Base-by-base conservation (phyloP, 352 stramenopile species). In the Phytopythium chamaehyphon region DNA sequence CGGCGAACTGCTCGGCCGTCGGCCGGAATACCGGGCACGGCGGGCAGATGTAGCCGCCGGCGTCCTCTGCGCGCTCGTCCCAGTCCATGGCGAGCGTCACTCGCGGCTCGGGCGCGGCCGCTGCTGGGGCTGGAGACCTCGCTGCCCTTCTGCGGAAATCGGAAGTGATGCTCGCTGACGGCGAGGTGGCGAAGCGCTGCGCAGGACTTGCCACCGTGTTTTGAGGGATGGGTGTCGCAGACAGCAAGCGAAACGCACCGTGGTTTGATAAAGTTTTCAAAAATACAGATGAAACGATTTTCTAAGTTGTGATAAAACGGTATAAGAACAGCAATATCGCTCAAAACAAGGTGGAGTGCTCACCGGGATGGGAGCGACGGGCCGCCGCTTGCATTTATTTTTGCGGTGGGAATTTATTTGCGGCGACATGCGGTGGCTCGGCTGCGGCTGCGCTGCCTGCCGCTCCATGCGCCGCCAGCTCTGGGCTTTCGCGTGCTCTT, bases 1-100 rank as follows among this genome's bases (percentile, higher is more conserved):
- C 76, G 49, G 76, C 51, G 64, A 97, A 97, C 57, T 97, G 77
- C 52, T 96, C 80, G 15, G 44, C 37, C 42, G 89, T 93, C 28
- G 90, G 90, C 49, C 88, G 72, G 62, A 95, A 97, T 33, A 90
- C 78, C 14, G 88, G 83, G 55, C 84, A 94, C 6, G 82, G 78
- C 39, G 82, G 82, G 43, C 84, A 94, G 55, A 94, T 84, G 67
- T 82, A 94, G 61, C 83, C 81, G 64, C 84, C 74, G 10, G 68
- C 66, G 54, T 72, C 69, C 16, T 49, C 68, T 39, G 65, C 64
- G 36, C 57, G 63, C 33, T 76, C 69, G 59, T 89, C 73, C 81
- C 81, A 91, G 61, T 89, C 77, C 81, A 89, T 90, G 26, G 39
- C 12, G 51, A 36, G 18, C 16, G 21, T 21, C 23, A 26, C 18